Conservation (phyloP, 148 eudicot genomes). For the Diospyros lotus region DNA sequence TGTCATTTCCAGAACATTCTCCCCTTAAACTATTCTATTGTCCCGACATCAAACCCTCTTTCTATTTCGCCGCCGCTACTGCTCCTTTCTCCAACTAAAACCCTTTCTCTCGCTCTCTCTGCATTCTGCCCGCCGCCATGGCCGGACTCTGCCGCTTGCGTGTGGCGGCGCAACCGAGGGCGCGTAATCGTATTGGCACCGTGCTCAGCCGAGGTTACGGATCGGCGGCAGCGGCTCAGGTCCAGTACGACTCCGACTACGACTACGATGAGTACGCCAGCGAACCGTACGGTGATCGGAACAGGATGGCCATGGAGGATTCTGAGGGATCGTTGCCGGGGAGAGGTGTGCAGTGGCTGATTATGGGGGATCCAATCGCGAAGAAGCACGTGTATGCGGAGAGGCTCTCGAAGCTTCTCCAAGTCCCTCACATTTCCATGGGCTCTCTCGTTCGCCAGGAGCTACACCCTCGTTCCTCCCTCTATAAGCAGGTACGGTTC, state of each 20-base stretch:
- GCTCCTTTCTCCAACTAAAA: not conserved
- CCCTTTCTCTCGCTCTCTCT: conserved; percentile 13
- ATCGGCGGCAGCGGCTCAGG: conserved; percentile 39
- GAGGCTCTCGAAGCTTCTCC: conserved; percentile 62
- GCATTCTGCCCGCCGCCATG: conserved; percentile 30
- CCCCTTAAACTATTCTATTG: not conserved
- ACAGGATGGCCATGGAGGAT: conserved; percentile 30
- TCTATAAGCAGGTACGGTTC: conserved; percentile 56
- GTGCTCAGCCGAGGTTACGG: conserved; percentile 26
- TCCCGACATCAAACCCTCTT: not conserved
- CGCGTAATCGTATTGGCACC: not conserved
- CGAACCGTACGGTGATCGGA: not conserved
- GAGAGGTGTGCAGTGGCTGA: conserved; percentile 88
- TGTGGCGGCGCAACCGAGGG: conserved; percentile 14
- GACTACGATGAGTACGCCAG: conserved; percentile 22
- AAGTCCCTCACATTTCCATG: conserved; percentile 83
- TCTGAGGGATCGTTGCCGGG: conserved; percentile 44
- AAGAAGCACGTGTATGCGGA: conserved; percentile 72
- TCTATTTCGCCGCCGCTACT: not conserved
- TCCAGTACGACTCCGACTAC: conserved; percentile 40
- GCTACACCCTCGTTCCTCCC: conserved; percentile 55
- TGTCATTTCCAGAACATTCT: not conserved
- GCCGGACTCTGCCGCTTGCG: conserved; percentile 32
- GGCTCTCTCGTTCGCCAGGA: conserved; percentile 75
- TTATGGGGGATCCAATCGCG: conserved; percentile 74